Evolutionary conservation across 306 rosid genomes (phyloP).

Genomic region (Lathyrus oleraceus): DNA sequence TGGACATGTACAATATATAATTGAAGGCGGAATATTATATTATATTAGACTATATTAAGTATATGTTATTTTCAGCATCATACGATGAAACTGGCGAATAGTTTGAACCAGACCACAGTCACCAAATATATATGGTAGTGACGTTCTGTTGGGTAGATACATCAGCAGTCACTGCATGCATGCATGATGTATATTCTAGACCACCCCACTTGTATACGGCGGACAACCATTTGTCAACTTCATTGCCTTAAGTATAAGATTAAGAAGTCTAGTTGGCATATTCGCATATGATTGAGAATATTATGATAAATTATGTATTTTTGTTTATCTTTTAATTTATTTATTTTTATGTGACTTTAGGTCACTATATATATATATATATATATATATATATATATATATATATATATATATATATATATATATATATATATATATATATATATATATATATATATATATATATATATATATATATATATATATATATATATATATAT

Average conservation of each 20-base stretch:
- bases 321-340: background rate
- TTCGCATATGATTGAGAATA: slow-evolving; percentile 31
- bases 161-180: background rate
- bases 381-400: background rate
- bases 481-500: background rate
- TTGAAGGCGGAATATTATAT: too few species aligned
- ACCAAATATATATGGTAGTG: background rate
- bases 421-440: background rate
- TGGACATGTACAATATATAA: too few species aligned
- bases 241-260: slow-evolving; percentile 1
- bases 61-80: too few species aligned
- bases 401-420: background rate
- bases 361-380: background rate
- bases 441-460: background rate
- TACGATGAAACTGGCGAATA: background rate
- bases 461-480: background rate
- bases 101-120: background rate
- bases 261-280: slow-evolving; percentile 22
- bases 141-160: background rate
- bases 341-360: background rate
- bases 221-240: background rate
- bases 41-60: too few species aligned
- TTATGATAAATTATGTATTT: background rate
- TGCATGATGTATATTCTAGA: background rate
- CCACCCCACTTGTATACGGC: background rate